Base-by-base conservation (phyloP, 495 filamentous ascomycete genomes). In the Saxispiralis lemnorum region DNA sequence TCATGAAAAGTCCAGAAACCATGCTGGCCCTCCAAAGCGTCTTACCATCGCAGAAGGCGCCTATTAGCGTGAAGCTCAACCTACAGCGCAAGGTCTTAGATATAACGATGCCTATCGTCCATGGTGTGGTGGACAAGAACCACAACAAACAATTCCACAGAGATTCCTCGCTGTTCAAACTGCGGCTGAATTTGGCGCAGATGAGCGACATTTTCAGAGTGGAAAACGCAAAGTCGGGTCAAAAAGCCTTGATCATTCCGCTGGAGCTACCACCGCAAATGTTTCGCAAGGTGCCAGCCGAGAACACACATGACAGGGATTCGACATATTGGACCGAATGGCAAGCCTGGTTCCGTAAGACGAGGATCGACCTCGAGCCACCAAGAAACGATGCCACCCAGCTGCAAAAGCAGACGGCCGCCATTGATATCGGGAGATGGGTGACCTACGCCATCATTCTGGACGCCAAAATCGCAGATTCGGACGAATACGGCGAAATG, bases 301-400 rank as follows among this genome's bases (percentile, higher is more conserved):
- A 49, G 35, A 20, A 63, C 41, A 66, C 62, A 12, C 59, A 65
- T 15, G 64, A 67, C 15, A 57, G 54, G 13, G 56, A 56, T 7
- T 45, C 56, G 0, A 59, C 41, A 12, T 59, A 21, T 31, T 95
- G 86, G 86, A 66, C 55, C 24, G 74, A 79, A 12, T 61, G 61
- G 17, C 75, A 86, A 49, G 59, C 70, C 7, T 96, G 86, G 86
- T 72, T 67, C 33, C 69, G 89, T 12, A 78, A 80, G 41, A 83
- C 83, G 0, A 67, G 80, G 30, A 71, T 95, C 35, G 64, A 71
- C 2, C 66, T 69, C 39, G 58, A 71, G 44, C 59, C 63, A 0
- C 38, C 54, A 19, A 51, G 46, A n/a, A 54, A 73, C 2, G 60
- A 54, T 13, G 59, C 69, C 0, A 61, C 83, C 0, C 70, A 68